Evolutionary conservation across 2,329 filamentous ascomycete species (phyloP).

Genomic region (Fusarium sarcochroum): DNA sequence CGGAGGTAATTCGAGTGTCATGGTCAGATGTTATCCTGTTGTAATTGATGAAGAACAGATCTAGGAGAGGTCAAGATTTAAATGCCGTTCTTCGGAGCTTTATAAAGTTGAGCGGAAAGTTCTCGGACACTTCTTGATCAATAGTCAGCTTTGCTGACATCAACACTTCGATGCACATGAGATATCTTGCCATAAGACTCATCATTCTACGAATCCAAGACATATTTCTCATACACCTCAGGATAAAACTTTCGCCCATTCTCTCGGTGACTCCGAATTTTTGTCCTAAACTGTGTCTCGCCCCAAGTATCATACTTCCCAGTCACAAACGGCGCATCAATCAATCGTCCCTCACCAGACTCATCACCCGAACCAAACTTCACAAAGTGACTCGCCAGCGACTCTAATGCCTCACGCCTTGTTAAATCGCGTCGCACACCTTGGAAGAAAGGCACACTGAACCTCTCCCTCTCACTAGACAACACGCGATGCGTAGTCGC

Average conservation of each 20-base stretch:
- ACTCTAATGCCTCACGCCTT: constrained; percentile 58
- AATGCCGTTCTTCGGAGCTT: constrained; percentile 4
- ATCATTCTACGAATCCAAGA: constrained; percentile 52
- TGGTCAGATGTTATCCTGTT: not conserved
- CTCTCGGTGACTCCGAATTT: constrained; percentile 65
- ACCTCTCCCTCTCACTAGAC: constrained; percentile 53
- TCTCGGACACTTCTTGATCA: constrained; percentile 46
- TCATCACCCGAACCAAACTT: constrained; percentile 44
- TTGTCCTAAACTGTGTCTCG: constrained; percentile 67
- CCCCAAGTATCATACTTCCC: constrained; percentile 69
- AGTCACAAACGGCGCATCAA: constrained; percentile 65
- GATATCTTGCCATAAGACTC: constrained; percentile 5
- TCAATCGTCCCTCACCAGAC: constrained; percentile 53
- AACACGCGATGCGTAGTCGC: constrained; percentile 65
- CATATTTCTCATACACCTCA: constrained; percentile 63
- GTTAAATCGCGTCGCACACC: constrained; percentile 63
- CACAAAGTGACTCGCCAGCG: constrained; percentile 57
- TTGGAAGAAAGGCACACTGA: constrained; percentile 64
- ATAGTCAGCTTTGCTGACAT: not conserved
- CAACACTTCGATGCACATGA: not conserved
- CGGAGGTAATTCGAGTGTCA: constrained; percentile 17
- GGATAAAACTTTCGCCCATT: constrained; percentile 63
- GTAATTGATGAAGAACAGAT: not conserved
- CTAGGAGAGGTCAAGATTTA: not conserved
- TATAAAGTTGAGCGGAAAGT: constrained; percentile 41